These are phyloP conservation scores for Prototheca stagnorum DNA, from an alignment of 163 green algal genomes.

Conservation along the genomic window DNA sequence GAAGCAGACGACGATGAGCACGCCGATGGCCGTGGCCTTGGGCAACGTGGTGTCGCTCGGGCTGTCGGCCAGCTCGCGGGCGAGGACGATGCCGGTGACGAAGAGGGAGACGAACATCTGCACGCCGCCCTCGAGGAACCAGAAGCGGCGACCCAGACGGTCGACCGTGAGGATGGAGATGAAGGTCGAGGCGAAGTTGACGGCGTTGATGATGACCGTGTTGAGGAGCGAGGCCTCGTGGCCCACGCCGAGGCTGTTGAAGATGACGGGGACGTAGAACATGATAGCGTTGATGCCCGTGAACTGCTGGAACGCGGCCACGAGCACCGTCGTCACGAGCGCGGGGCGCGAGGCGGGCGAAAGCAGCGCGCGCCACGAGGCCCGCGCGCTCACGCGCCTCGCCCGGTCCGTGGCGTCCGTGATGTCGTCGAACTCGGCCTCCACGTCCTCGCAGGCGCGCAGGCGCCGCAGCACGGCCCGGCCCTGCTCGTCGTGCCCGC, in stretches of 20 bases:
- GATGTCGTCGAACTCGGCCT: conserved; percentile 13
- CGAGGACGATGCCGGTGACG: conserved; percentile 27
- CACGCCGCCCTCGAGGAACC: conserved; percentile 44
- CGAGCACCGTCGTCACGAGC: conserved; percentile 14
- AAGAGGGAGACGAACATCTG: conserved; percentile 49
- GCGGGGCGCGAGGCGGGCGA: conserved; percentile 10
- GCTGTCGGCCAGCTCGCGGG: conserved; percentile 1
- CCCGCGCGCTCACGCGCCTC: conserved; percentile 1
- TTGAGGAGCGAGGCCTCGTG: conserved; percentile 29
- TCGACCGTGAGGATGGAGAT: conserved; percentile 48
- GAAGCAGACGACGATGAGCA: conserved; percentile 15
- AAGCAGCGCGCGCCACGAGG: conserved; percentile 13
- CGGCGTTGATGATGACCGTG: conserved; percentile 45
- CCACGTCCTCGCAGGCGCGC: conserved; percentile 16
- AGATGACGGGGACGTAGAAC: conserved; percentile 58
- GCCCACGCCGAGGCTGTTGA: conserved; percentile 32
- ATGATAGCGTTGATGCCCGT: conserved; percentile 22
- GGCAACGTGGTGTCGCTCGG: conserved; percentile 6
- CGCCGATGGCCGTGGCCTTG: conserved; percentile 28
- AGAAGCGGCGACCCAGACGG: conserved; percentile 25
- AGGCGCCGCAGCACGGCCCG: conserved; percentile 18
- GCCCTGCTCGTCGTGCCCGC: conserved; percentile 7
- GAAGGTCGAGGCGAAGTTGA: conserved; percentile 51
- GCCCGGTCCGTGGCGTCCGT: conserved; percentile 2
- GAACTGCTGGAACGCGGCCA: conserved; percentile 25